A percentile compares a stretch with the other conserved stretches of the same genome.
These are phyloP conservation scores for Nicotiana paniculata DNA, from an alignment of 257 asterid species.

Conservation along the genomic window DNA sequence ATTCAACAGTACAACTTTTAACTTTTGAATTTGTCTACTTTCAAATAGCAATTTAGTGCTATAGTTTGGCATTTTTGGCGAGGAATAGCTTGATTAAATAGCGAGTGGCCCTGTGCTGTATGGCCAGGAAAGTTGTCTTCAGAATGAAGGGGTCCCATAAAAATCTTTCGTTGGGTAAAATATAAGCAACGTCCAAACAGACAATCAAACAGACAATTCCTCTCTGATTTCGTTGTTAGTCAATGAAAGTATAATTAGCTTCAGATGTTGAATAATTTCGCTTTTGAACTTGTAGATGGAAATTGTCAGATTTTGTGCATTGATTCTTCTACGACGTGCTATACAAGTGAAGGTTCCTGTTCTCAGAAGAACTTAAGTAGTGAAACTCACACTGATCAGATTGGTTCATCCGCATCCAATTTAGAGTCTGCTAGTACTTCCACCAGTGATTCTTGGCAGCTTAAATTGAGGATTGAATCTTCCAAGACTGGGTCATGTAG, in stretches of 20 bases:
- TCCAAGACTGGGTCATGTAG: conserved; percentile 48
- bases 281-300: conserved; percentile 21
- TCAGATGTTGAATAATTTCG: neutral
- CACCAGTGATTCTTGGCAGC: conserved; percentile 35
- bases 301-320: conserved; percentile 19
- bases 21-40: neutral
- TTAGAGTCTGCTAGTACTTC: conserved; percentile 27
- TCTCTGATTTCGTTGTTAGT: neutral
- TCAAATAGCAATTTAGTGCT: neutral
- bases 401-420: conserved; percentile 26
- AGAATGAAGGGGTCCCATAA: neutral
- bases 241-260: neutral
- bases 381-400: conserved; percentile 27
- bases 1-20: neutral
- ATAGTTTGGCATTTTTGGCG: neutral
- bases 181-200: neutral
- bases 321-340: conserved; percentile 30
- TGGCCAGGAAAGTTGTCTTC: neutral
- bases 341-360: conserved; percentile 29
- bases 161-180: neutral
- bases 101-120: neutral
- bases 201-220: neutral
- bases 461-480: conserved; percentile 52
- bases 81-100: neutral
- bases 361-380: conserved; percentile 32